These are phyloP conservation scores for Diaporthe sp. DNA, from an alignment of 2,329 filamentous ascomycete species.

Conservation along the genomic window DNA sequence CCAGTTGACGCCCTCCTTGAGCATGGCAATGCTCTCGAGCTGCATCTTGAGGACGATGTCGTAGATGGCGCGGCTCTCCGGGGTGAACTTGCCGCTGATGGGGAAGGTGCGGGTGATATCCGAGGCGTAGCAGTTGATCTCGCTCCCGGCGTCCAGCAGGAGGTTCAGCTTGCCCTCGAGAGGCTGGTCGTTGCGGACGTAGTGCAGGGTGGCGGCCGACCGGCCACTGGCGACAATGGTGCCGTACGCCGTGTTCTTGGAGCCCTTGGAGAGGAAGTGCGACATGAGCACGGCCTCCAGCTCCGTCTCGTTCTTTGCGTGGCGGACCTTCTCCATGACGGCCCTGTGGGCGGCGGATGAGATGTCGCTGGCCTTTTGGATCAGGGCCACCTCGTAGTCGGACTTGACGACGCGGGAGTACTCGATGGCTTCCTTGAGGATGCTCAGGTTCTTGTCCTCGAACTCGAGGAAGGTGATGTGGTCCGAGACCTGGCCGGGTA, in stretches of 20 bases:
- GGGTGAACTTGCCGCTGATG: conserved; percentile 77
- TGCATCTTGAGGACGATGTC: conserved; percentile 91
- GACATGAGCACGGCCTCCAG: conserved; percentile 86
- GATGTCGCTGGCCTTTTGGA: conserved; percentile 78
- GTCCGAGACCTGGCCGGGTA: conserved; percentile 81
- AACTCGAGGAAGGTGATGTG: conserved; percentile 79
- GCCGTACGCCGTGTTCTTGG: conserved; percentile 87
- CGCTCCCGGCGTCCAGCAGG: conserved; percentile 85
- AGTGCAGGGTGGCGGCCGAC: conserved; percentile 88
- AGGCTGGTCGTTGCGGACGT: conserved; percentile 81
- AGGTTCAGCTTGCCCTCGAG: conserved; percentile 81
- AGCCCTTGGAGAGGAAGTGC: conserved; percentile 79
- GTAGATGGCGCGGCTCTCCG: conserved; percentile 81
- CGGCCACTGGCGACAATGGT: conserved; percentile 86
- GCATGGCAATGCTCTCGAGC: conserved; percentile 76
- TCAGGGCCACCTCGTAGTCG: conserved; percentile 79
- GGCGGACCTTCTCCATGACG: conserved; percentile 71
- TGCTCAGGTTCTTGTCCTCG: conserved; percentile 69
- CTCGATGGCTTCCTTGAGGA: conserved; percentile 75
- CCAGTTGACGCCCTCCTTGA: conserved; percentile 82
- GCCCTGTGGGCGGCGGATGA: conserved; percentile 76
- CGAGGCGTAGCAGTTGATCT: conserved; percentile 80
- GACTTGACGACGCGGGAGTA: conserved; percentile 79
- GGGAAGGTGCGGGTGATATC: conserved; percentile 78
- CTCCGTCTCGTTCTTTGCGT: conserved; percentile 82